Evolutionary conservation across 2,329 filamentous ascomycete species (phyloP), one percentile per base, ranked within the genome.

Genomic region (Cryphonectria naterciae): DNA sequence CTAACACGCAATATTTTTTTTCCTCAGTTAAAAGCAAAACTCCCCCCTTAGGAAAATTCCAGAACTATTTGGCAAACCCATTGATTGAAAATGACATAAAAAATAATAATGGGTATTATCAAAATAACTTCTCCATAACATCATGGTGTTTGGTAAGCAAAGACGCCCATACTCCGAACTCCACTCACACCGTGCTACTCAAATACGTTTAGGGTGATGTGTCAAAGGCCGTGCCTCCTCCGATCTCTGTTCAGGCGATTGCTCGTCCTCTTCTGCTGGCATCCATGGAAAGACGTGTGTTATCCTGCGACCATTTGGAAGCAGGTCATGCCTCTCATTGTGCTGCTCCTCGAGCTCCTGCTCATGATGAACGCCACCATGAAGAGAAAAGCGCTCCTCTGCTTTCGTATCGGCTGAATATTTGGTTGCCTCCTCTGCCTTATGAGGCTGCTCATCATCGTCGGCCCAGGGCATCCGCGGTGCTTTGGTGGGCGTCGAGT

Each of bases 201-300:
- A 13, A 60, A 60, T 3, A 61, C 19, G 15, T 11, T 15, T 8
- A 37, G 32, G 22, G 3, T 6, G 35, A 58, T 58, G 61, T 13
- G 13, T 46, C 39, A 63, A 28, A 15, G 61, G 22, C 37, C 28
- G n/a, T 43, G 61, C 41, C 39, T 46, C 22, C 39, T 17, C 39
- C n/a, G 15, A 11, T 2, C 6, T 46, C 32, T 19, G 63, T 43
- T 19, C 4, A 19, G 25, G 15, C 25, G 11, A 25, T 19, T 13
- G 63, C 28, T 49, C 28, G 2, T 49, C 62, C 1, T 64, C 39
- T 5, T 46, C 61, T 2, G 61, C 61, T 39, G 61, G 61, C 63
- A 65, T 65, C 63, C 63, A 52, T 13, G 63, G 63, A 37, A 65
- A 65, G 1, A 49, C 63, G 25, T 52, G 63, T 22, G 63, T 65